Evolutionary conservation across 192 early-diverging fungal species (phyloP).

Genomic region (Pilobolus umbonatus): DNA sequence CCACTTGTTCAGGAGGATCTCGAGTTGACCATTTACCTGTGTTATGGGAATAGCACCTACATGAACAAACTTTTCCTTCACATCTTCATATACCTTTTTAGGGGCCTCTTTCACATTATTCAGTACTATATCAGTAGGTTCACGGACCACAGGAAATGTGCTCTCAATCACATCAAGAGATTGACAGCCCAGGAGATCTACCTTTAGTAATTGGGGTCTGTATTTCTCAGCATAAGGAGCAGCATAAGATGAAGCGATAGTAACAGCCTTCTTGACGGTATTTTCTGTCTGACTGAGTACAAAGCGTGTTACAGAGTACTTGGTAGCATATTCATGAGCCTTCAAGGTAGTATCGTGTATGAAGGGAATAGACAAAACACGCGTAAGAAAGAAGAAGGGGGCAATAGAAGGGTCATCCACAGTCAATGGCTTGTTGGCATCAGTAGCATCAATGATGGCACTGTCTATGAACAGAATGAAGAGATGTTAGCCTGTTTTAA

Average conservation of each 20-base stretch:
- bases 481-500: background rate
- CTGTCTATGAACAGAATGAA: background rate
- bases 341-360: conserved; percentile 20
- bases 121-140: conserved; percentile 60
- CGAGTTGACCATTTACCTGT: conserved; percentile 47
- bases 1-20: conserved; percentile 33
- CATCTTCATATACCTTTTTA: background rate
- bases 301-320: conserved; percentile 26
- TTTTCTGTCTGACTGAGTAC: conserved; percentile 23
- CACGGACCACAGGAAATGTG: conserved; percentile 54
- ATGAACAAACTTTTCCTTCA: background rate
- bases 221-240: conserved; percentile 38
- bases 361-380: conserved; percentile 30
- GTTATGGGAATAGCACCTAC: background rate
- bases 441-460: conserved; percentile 6
- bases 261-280: conserved; percentile 22
- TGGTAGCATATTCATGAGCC: conserved; percentile 23
- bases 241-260: conserved; percentile 9
- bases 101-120: conserved; percentile 8
- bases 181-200: conserved; percentile 58
- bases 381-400: conserved; percentile 18
- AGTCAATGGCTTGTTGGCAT: conserved; percentile 13
- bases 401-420: too few species aligned
- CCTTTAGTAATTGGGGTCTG: conserved; percentile 48
- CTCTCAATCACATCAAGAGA: conserved; percentile 60